Conservation (phyloP, 2,329 filamentous ascomycete species). For the Penicillium digitatum region DNA sequence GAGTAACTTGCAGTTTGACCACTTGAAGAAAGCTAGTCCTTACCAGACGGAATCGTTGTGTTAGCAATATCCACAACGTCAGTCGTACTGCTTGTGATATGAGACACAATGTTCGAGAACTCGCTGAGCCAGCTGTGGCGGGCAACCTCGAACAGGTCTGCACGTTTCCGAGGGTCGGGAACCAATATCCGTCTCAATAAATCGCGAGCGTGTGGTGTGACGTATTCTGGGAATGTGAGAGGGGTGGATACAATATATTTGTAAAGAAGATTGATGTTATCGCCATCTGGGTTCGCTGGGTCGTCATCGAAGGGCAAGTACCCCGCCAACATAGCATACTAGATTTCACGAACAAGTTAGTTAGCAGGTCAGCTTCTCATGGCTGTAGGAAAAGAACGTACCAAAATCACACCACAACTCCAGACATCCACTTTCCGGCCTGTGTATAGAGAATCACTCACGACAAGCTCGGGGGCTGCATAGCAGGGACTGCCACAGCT, state of each 20-base stretch:
- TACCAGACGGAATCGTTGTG: conserved; percentile 63
- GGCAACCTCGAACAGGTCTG: conserved; percentile 94
- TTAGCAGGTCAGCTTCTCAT: background rate
- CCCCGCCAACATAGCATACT: conserved; percentile 98
- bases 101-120: conserved; percentile 91
- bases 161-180: conserved; percentile 88
- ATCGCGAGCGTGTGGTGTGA: conserved; percentile 92
- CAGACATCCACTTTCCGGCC: conserved; percentile 97
- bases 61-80: conserved; percentile 80
- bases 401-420: conserved; percentile 98
- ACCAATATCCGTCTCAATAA: conserved; percentile 89
- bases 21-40: conserved; percentile 19
- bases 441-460: conserved; percentile 95
- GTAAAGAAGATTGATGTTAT: conserved; percentile 98
- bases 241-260: conserved; percentile 99
- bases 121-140: conserved; percentile 97
- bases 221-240: conserved; percentile 96
- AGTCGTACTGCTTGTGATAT: conserved; percentile 94
- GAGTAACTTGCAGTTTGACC: background rate
- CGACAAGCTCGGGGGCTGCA: conserved; percentile 91
- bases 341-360: conserved; percentile 3
- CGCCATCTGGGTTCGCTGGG: conserved; percentile 94
- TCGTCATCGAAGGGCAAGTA: conserved; percentile 98
- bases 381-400: conserved; percentile 47
- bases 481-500: conserved; percentile 98